These are phyloP conservation scores for Vanderwaltozyma polyspora DNA, from an alignment of 805 yeast species.

Conservation along the genomic window DNA sequence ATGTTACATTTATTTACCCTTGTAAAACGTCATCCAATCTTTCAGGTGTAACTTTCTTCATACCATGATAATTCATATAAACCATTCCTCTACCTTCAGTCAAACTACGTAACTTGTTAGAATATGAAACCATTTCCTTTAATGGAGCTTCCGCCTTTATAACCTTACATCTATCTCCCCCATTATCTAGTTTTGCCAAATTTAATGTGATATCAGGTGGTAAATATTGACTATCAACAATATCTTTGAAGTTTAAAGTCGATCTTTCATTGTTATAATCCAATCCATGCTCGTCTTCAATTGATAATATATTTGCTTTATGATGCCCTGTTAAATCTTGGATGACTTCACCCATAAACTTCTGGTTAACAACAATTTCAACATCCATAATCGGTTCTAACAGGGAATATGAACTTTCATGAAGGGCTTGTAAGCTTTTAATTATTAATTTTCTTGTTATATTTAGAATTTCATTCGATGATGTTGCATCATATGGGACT, in stretches of 20 bases:
- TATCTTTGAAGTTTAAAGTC: slow-evolving; percentile 38
- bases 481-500: slow-evolving; percentile 39
- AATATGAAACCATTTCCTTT: slow-evolving; percentile 83
- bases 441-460: slow-evolving; percentile 36
- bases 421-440: slow-evolving; percentile 26
- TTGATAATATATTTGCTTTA: slow-evolving; percentile 58
- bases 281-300: slow-evolving; percentile 46
- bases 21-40: slow-evolving; percentile 34
- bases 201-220: slow-evolving; percentile 62
- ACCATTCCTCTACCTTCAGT: slow-evolving; percentile 86
- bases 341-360: slow-evolving; percentile 68
- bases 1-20: too few species aligned
- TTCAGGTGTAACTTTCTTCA: slow-evolving; percentile 53
- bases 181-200: slow-evolving; percentile 9
- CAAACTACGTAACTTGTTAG: slow-evolving; percentile 62
- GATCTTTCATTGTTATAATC: slow-evolving; percentile 22
- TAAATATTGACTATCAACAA: slow-evolving; percentile 52
- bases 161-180: slow-evolving; percentile 29
- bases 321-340: slow-evolving; percentile 76
- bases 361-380: slow-evolving; percentile 52
- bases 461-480: slow-evolving; percentile 32
- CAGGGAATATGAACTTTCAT: slow-evolving; percentile 34
- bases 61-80: slow-evolving; percentile 65
- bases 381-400: slow-evolving; percentile 87
- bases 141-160: slow-evolving; percentile 78